Evolutionary conservation across 306 rosid genomes (phyloP), one percentile per base, ranked within the genome.

Genomic region (Cyamopsis tetragonoloba): DNA sequence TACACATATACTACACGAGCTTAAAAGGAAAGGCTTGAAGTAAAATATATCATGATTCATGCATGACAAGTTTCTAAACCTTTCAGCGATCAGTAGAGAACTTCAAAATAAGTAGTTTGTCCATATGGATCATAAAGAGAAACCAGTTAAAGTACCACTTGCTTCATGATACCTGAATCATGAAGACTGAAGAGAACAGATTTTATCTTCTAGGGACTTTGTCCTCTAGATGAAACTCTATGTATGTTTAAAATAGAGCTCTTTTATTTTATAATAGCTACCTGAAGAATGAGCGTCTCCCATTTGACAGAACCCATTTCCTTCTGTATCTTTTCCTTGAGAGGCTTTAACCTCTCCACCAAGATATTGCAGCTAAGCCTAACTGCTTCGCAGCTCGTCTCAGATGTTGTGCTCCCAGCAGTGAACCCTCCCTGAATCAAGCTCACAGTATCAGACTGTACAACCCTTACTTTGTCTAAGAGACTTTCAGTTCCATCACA

Each of bases 371-470:
- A 89, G 65, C 93, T 76, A 58, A 89, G 80, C 70, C 88, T 79
- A 27, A 89, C 95, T 23, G 97, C 96, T 80, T 83, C 95, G 18
- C 98, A 89, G 82, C 96, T 86, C 53, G 97, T 62, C 81, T 93
- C 98, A 4, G 98, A 93, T 64, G 98, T 89, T 20, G 98, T 93
- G 76, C 98, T 93, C 70, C 96, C 97, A 51, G 85, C 70, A 44
- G 98, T 89, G 64, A 75, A 81, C 4, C 98, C 97, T 37, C 97
- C 98, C 84, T 93, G 98, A 73, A 83, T 84, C 81, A 93, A 53
- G 79, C 91, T 83, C 79, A 93, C 47, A 11, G 84, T 76, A 79
- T 89, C 98, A 9, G 97, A 73, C 72, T 89, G 98, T 64, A 89
- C 71, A 55, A 89, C 91, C 30, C 97, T 81, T 18, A 89, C 70